A percentile compares a stretch with the other conserved stretches of the same genome.
Conservation (phyloP, 208 protist genomes). For the Leishmania tarentolae region DNA sequence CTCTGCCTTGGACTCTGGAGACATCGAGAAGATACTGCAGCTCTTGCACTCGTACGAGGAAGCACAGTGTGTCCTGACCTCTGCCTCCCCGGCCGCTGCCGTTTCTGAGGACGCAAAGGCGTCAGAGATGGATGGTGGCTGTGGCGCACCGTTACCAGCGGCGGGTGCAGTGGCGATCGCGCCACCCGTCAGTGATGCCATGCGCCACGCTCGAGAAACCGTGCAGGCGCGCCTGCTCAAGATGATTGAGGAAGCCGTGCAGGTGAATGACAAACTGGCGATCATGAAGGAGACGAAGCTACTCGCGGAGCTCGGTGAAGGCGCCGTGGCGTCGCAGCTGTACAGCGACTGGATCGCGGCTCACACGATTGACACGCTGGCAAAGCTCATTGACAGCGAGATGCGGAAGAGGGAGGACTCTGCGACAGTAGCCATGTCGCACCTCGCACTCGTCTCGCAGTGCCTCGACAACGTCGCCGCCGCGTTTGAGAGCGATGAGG, state of each 20-base stretch:
- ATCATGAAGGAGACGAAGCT: constrained; percentile 61
- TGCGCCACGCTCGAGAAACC: constrained; percentile 24
- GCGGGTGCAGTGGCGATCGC: neutral
- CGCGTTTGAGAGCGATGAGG: constrained; percentile 75
- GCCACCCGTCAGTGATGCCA: constrained; percentile 21
- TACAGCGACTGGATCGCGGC: constrained; percentile 78
- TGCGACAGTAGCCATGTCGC: constrained; percentile 57
- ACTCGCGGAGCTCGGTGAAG: constrained; percentile 53
- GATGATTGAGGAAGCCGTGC: constrained; percentile 38
- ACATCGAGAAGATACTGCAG: constrained; percentile 58
- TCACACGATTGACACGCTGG: constrained; percentile 57
- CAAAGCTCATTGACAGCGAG: constrained; percentile 69
- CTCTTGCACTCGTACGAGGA: constrained; percentile 67
- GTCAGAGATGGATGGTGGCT: neutral
- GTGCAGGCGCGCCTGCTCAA: constrained; percentile 37
- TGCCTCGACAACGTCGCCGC: constrained; percentile 79
- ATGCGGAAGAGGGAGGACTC: constrained; percentile 79
- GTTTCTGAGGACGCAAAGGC: constrained; percentile 6
- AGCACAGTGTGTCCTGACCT: constrained; percentile 43
- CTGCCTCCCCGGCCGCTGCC: constrained; percentile 11
- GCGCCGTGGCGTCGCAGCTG: constrained; percentile 34
- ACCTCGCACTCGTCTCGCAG: constrained; percentile 81
- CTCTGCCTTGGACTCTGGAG: constrained; percentile 35
- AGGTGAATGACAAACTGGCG: constrained; percentile 70
- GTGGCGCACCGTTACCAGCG: neutral